phyloP scores from a whole-genome alignment of 495 filamentous ascomycete genomes.

The Neurospora terricola region DNA sequence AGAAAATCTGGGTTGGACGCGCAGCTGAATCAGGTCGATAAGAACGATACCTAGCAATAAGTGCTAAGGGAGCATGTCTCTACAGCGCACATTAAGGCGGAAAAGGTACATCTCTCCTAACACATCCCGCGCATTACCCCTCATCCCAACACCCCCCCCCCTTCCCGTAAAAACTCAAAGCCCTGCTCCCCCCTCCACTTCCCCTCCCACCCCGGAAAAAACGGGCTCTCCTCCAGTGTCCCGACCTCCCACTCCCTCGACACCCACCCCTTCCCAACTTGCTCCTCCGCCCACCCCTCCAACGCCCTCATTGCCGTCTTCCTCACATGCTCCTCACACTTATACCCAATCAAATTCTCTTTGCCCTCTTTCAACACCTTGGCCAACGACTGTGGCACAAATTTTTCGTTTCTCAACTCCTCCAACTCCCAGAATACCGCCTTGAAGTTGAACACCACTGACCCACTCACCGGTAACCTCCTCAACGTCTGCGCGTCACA shows the following conservation, averaged over 20 bases:
- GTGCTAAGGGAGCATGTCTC: background rate
- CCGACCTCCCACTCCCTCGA: slow-evolving; percentile 55
- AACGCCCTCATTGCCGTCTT: slow-evolving; percentile 62
- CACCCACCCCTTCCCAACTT: slow-evolving; percentile 53
- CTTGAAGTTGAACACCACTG: slow-evolving; percentile 85
- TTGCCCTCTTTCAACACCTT: slow-evolving; percentile 68
- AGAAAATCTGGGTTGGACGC: too few relatives aligned
- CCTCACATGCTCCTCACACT: slow-evolving; percentile 76
- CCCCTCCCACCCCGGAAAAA: slow-evolving; percentile 72
- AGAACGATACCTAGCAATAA: background rate
- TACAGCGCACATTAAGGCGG: too few relatives aligned
- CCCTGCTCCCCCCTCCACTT: slow-evolving; percentile 75
- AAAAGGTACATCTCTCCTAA: background rate
- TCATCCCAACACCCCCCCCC: too few relatives aligned
- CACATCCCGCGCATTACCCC: background rate
- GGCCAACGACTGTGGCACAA: slow-evolving; percentile 56
- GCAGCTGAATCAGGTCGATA: too few relatives aligned
- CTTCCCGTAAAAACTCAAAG: slow-evolving; percentile 20
- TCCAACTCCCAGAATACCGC: slow-evolving; percentile 70
- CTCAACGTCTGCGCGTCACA: slow-evolving; percentile 91
- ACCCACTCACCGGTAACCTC: slow-evolving; percentile 65
- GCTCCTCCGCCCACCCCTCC: slow-evolving; percentile 59
- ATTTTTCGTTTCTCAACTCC: slow-evolving; percentile 66
- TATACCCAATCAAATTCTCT: slow-evolving; percentile 68
- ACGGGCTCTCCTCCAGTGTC: slow-evolving; percentile 77